These are phyloP conservation scores for Solanum neorickii DNA, from an alignment of 257 asterid genomes.

Conservation along the genomic window DNA sequence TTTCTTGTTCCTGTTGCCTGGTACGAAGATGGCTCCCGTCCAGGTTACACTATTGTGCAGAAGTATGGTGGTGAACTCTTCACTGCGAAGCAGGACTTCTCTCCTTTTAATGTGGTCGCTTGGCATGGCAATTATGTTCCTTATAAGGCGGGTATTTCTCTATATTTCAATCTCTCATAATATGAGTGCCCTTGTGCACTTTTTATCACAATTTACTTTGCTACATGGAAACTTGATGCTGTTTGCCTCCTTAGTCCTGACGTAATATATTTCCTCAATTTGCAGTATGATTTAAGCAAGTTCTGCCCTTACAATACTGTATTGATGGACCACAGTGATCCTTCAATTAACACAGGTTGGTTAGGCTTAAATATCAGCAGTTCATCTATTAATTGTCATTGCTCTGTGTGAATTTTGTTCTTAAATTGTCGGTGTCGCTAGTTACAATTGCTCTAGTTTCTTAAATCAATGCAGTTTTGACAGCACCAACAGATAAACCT, in stretches of 20 bases:
- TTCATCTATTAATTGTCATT: not conserved
- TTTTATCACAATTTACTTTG: not conserved
- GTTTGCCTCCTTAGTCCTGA: slow-evolving; percentile 7
- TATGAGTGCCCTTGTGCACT: not conserved
- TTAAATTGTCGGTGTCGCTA: not conserved
- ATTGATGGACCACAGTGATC: slow-evolving; percentile 85
- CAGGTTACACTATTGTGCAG: slow-evolving; percentile 82
- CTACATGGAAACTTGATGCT: not conserved
- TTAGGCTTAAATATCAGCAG: not conserved
- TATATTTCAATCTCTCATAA: not conserved
- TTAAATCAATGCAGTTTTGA: slow-evolving; percentile 56
- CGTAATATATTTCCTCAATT: slow-evolving; percentile 4
- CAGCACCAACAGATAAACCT: slow-evolving; percentile 87
- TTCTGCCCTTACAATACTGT: slow-evolving; percentile 96
- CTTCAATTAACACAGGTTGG: slow-evolving; percentile 91
- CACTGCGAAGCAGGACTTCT: slow-evolving; percentile 89
- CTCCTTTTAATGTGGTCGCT: slow-evolving; percentile 93
- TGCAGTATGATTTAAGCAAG: slow-evolving; percentile 87
- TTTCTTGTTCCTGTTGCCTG: slow-evolving; percentile 82
- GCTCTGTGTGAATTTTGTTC: not conserved
- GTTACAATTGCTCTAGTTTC: not conserved
- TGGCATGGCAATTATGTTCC: slow-evolving; percentile 98
- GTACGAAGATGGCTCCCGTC: slow-evolving; percentile 52
- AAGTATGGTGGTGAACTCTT: slow-evolving; percentile 95
- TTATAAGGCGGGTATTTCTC: slow-evolving; percentile 47